Evolutionary conservation across 345 rosid genomes (phyloP), one percentile per base, ranked within the genome.

Genomic region (Syzygium aqueum): DNA sequence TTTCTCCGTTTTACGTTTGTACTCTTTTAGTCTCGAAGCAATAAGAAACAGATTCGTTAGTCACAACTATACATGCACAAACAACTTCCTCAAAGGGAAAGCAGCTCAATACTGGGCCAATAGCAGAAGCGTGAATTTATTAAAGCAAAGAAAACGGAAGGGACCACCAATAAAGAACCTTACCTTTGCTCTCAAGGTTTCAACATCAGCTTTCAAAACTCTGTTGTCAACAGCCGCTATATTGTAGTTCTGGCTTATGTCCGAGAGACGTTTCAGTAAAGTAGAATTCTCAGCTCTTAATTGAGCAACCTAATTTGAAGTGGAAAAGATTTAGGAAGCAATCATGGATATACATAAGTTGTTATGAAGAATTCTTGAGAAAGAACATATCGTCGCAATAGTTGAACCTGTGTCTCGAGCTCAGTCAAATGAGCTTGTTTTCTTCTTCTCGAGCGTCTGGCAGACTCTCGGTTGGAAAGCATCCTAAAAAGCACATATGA

Each of bases 401-500:
- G 33, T 17, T 49, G 56, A 65, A 97, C 99, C 95, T 96, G 98
- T 85, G 98, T 91, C 92, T 97, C 99, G 88, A 95, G 97, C 87
- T 95, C 99, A 30, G 93, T 95, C 89, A 97, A 88, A 89, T 96
- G 98, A 33, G 97, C 98, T 28, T 96, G 98, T 92, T 96, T 97
- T 91, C 99, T 95, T 92, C 95, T 94, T 89, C 99, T 92, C 23
- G 99, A 97, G 37, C 99, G 95, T 92, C 99, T 94, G 53, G 99
- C 99, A 46, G 99, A 96, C 92, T 96, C 99, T 82, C 99, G 92
- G 89, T 97, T 97, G 51, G 99, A 96, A 87, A 94, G 96, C 99
- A 96, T 97, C 92, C 99, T 97, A 93, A 52, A 82, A 90, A 85
- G 50, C 28, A 80, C 80, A 90, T 27, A 37, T 73, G 37, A 85